phyloP scores from a whole-genome alignment of 1,284 basidiomycete genomes.

The Trichosporon inkin region DNA sequence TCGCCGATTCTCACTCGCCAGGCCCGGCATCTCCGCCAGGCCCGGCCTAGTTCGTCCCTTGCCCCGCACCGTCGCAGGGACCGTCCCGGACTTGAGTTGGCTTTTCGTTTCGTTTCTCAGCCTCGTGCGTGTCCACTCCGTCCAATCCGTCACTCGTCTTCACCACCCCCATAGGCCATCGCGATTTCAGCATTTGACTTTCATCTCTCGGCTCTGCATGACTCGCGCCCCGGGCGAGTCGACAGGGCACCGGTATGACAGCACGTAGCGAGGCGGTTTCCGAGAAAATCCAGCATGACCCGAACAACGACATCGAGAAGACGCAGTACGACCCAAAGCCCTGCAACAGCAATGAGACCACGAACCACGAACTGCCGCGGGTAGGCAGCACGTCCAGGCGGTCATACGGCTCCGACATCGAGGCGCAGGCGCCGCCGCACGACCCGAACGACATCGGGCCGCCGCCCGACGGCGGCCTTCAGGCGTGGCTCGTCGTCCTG shows the following conservation, averaged over 20 bases:
- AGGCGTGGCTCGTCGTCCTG: slow-evolving; percentile 44
- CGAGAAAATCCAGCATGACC: neutral
- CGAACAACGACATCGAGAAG: neutral
- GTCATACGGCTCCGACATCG: neutral
- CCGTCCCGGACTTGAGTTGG: neutral
- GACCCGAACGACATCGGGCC: slow-evolving; percentile 33
- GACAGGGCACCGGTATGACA: slow-evolving; percentile 2
- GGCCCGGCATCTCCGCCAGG: too few relatives aligned
- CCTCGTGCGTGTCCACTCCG: neutral
- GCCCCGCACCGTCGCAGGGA: too few relatives aligned
- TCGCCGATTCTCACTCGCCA: too few relatives aligned
- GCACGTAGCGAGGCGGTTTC: slow-evolving; percentile 1
- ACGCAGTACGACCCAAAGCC: neutral
- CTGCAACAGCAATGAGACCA: neutral
- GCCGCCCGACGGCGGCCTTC: slow-evolving; percentile 45
- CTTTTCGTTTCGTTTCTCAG: neutral
- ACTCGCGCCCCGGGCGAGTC: slow-evolving; percentile 3
- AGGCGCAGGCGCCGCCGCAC: slow-evolving; percentile 4
- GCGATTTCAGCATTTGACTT: neutral
- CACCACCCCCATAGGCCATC: neutral
- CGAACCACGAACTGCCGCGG: neutral
- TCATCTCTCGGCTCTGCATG: neutral
- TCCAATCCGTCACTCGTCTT: neutral
- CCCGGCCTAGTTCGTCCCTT: too few relatives aligned
- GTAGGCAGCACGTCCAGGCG: neutral